Evolutionary conservation across 2,329 filamentous ascomycete genomes (phyloP), one percentile per base, ranked within the genome.

Genomic region (Pseudovirgaria hyperparasitica): DNA sequence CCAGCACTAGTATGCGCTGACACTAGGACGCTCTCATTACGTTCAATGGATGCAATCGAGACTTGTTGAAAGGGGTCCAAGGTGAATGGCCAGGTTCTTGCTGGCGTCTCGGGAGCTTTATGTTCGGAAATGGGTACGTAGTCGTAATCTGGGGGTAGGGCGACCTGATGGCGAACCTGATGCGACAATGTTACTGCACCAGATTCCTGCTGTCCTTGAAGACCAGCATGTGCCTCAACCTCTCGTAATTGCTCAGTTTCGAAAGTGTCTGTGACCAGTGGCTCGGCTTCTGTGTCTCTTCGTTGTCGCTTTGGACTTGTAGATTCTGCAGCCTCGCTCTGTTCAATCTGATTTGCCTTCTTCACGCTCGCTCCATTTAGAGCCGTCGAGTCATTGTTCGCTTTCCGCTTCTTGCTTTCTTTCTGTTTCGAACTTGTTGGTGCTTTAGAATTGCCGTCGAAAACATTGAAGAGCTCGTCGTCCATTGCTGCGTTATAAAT

Each of bases 81-180:
- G 31, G 82, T 82, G 62, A 98, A 98, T 7, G 76, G 71, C 66
- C 80, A 98, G 18, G 66, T 73, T 37, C 82, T 72, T 12, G 90
- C 90, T 2, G 90, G 90, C 37, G 81, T 74, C 31, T 76, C 79
- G 8, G 87, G 85, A n/a, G 84, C 65, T 54, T 85, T 85, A 65
- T 98, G 90, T 57, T 92, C 70, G 13, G 85, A 92, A 28, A 98
- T 82, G n/a, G 87, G 87, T 11, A 92, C 68, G 50, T 93, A 94
- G 52, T 86, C 79, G 62, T 92, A 92, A 51, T 92, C 82, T 7
- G 87, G 86, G 3, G 90, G 90, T 12, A 98, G 66, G 9, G 90
- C 82, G 41, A 96, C 90, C 58, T 98, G 87, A 65, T 98, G 90
- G 57, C 92, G 86, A 43, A 98, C 92, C 61, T 98, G 93, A 62